Evolutionary conservation across 495 filamentous ascomycete species (phyloP).

Genomic region (Lasiosphaeris hirsuta): DNA sequence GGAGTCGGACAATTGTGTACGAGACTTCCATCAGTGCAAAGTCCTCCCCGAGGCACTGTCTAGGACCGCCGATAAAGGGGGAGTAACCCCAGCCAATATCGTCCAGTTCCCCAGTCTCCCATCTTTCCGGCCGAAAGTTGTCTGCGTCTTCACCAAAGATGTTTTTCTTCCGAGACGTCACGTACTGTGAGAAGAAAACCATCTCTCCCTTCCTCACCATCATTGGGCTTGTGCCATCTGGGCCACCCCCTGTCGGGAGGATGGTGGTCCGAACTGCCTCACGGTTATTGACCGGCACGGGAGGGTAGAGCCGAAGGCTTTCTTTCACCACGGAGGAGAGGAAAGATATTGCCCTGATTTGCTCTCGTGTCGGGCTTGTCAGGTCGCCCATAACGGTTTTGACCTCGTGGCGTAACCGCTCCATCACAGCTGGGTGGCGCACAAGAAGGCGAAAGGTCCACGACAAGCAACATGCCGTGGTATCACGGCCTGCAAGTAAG

Average conservation of each 20-base stretch:
- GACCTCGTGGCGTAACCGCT: constrained; percentile 33
- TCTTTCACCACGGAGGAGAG: constrained; percentile 45
- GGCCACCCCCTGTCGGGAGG: constrained; percentile 48
- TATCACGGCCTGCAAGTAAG: constrained; percentile 23
- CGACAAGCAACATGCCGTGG: constrained; percentile 30
- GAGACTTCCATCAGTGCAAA: constrained; percentile 40
- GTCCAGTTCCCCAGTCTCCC: constrained; percentile 39
- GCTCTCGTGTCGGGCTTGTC: constrained; percentile 27
- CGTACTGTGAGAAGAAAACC: constrained; percentile 33
- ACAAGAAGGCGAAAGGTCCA: constrained; percentile 37
- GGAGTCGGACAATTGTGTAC: constrained; percentile 36
- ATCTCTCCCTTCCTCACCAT: constrained; percentile 42
- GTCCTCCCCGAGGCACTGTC: constrained; percentile 38
- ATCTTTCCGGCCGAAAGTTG: constrained; percentile 34
- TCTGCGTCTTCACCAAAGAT: constrained; percentile 56
- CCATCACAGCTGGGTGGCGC: constrained; percentile 29
- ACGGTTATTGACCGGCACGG: constrained; percentile 54
- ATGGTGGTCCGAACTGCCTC: constrained; percentile 44
- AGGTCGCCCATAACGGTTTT: constrained; percentile 18
- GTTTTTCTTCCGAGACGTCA: constrained; percentile 28
- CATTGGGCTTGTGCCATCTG: constrained; percentile 42
- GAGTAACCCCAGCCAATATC: constrained; percentile 49
- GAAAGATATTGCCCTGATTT: constrained; percentile 39
- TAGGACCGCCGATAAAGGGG: constrained; percentile 56
- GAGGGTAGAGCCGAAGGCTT: constrained; percentile 54